Evolutionary conservation across 2,329 filamentous ascomycete genomes (phyloP).

Genomic region (Colletotrichum caudatum): DNA sequence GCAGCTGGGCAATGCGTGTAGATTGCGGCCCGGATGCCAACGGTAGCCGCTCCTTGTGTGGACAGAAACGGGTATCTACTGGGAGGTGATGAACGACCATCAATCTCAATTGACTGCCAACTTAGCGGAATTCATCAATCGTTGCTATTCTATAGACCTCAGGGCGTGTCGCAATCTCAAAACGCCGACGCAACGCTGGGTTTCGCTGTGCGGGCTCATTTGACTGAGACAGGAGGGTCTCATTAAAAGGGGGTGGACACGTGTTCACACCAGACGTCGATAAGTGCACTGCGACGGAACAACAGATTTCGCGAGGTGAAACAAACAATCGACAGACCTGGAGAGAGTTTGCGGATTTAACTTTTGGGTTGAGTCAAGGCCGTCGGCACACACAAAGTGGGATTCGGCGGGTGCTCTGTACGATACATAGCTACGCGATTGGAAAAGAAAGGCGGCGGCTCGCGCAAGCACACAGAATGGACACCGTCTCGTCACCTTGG

Average conservation of each 20-base stretch:
- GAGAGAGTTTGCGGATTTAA: conserved; percentile 24
- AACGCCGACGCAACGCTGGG: neutral
- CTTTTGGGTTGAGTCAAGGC: conserved; percentile 35
- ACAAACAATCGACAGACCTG: conserved; percentile 7
- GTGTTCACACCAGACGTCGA: conserved; percentile 22
- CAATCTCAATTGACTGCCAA: neutral
- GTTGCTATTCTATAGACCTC: neutral
- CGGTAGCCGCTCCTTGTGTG: neutral
- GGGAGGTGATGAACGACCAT: neutral
- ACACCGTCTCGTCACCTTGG: conserved; percentile 23
- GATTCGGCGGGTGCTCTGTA: no score
- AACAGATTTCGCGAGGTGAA: conserved; percentile 30
- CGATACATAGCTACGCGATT: no score
- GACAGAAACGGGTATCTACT: neutral
- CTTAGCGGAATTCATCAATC: neutral
- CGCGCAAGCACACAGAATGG: neutral
- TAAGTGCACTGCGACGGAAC: conserved; percentile 18
- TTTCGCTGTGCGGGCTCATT: neutral
- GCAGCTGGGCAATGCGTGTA: neutral
- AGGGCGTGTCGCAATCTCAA: neutral
- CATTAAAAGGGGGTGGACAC: conserved; percentile 14
- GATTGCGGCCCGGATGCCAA: neutral
- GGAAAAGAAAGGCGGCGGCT: neutral
- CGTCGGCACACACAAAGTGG: neutral
- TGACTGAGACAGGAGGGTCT: conserved; percentile 7